Conservation (phyloP, 2,329 filamentous ascomycete species). For the Fusarium buxicola region DNA sequence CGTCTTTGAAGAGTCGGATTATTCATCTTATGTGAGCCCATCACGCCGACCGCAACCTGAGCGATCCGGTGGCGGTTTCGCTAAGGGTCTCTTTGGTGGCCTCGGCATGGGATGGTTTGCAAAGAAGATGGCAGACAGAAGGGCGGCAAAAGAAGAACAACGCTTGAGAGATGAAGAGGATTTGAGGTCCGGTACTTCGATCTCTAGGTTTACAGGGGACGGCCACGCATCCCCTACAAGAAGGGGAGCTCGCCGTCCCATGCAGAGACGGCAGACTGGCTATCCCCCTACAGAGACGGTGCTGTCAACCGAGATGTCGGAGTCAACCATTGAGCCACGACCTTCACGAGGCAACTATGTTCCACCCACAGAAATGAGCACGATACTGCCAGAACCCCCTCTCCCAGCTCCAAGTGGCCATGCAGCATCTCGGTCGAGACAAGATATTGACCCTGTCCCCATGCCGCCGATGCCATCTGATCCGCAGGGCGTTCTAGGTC, state of each 20-base stretch:
- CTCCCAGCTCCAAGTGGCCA: constrained; percentile 42
- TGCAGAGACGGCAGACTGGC: constrained; percentile 48
- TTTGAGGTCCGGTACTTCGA: constrained; percentile 67
- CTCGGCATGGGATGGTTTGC: constrained; percentile 77
- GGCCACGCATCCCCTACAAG: constrained; percentile 65
- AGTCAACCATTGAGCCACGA: constrained; percentile 51
- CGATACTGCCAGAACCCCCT: constrained; percentile 37
- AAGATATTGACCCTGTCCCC: constrained; percentile 52
- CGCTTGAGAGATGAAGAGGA: constrained; percentile 63
- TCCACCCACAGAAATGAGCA: constrained; percentile 39
- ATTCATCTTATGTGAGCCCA: constrained; percentile 71
- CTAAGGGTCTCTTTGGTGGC: constrained; percentile 69
- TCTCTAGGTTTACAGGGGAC: constrained; percentile 77
- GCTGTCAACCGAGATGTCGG: constrained; percentile 51
- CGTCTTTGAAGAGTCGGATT: constrained; percentile 63
- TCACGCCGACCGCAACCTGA: constrained; percentile 66
- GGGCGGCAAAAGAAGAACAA: constrained; percentile 60
- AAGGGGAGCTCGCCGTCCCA: constrained; percentile 48
- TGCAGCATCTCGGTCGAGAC: constrained; percentile 55
- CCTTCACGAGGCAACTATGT: constrained; percentile 45
- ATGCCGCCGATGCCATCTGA: constrained; percentile 69
- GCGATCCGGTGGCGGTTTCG: constrained; percentile 60
- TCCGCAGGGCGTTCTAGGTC: constrained; percentile 57
- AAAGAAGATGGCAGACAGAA: constrained; percentile 71
- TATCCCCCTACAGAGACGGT: constrained; percentile 43